Conservation (phyloP, 2,329 filamentous ascomycete species). For the Cladosporium austrohemisphaericum region DNA sequence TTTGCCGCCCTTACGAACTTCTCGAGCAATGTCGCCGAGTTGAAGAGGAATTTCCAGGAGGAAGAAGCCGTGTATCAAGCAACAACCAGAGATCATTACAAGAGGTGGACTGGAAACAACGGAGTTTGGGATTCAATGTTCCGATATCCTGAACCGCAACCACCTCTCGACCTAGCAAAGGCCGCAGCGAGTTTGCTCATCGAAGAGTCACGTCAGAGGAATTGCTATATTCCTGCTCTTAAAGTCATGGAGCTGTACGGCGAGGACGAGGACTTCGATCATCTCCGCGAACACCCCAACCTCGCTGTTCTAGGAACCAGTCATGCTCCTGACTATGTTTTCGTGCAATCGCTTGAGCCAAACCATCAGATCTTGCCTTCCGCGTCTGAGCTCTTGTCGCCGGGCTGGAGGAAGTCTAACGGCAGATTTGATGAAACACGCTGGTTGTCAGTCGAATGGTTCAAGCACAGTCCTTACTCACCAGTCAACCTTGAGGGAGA, state of each 20-base stretch:
- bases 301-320: too few relatives aligned
- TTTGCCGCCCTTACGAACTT: slow-evolving; percentile 40
- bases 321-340: too few relatives aligned
- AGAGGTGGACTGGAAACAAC: slow-evolving; percentile 16
- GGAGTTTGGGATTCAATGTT: too few relatives aligned
- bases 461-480: slow-evolving; percentile 49
- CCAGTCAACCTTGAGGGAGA: slow-evolving; percentile 52
- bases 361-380: not conserved
- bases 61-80: not conserved
- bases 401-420: not conserved
- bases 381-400: slow-evolving; percentile 1
- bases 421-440: not conserved
- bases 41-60: not conserved
- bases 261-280: too few relatives aligned
- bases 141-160: too few relatives aligned
- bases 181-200: too few relatives aligned
- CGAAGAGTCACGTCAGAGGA: too few relatives aligned
- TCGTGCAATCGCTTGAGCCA: too few relatives aligned
- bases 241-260: too few relatives aligned
- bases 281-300: too few relatives aligned
- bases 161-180: too few relatives aligned
- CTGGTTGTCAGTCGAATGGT: slow-evolving; percentile 36
- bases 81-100: not conserved
- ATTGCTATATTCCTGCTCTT: too few relatives aligned
- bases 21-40: not conserved